Base-by-base conservation (phyloP, 78 protist genomes). In the Cavenderia fasciculata region DNA sequence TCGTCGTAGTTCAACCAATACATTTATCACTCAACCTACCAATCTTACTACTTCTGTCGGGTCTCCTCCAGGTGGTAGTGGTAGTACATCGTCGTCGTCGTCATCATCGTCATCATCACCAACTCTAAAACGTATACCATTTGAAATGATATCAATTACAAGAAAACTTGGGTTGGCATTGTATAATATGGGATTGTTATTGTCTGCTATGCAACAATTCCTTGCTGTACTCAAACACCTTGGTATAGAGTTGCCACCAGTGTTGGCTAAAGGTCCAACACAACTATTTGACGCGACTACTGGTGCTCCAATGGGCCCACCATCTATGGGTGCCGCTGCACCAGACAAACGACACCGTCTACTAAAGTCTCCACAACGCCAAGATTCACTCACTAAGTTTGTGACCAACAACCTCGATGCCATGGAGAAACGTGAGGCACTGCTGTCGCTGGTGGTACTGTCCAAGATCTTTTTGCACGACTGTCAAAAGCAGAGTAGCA, bases 131-230 rank as follows among this genome's bases (percentile, higher is more conserved):
- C 62, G 65, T 12, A 41, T 27, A 16, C 51, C 88, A 47, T 33
- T 78, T 19, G 90, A 82, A 57, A 47, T 68, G 18, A 47, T 82
- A 11, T 82, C 78, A 33, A 68, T 82, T 6, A 52, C 90, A 2
- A 68, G 90, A 40, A 82, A 82, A 57, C 68, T 82, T 40, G 90
- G 90, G 8, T 31, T 82, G 2, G 90, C 78, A 6, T 31, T 82
- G 16, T 82, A 38, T 44, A 82, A 82, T 68, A 31, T 82, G 31
- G 90, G 90, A 43, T 8, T 10, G 14, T 54, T 68, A 21, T 46
- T 44, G 57, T 57, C 61, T 4, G 59, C 90, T 19, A 43, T 52
- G 0, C 19, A 11, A 16, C 76, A 82, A 8, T 31, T 82, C n/a
- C 56, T 82, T 29, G 33, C 49, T 29, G 90, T 78, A 44, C 51